A percentile compares a stretch with the other conserved stretches of the same genome.
These are phyloP conservation scores for Jatropha curcas DNA, from an alignment of 345 rosid species.

Conservation along the genomic window DNA sequence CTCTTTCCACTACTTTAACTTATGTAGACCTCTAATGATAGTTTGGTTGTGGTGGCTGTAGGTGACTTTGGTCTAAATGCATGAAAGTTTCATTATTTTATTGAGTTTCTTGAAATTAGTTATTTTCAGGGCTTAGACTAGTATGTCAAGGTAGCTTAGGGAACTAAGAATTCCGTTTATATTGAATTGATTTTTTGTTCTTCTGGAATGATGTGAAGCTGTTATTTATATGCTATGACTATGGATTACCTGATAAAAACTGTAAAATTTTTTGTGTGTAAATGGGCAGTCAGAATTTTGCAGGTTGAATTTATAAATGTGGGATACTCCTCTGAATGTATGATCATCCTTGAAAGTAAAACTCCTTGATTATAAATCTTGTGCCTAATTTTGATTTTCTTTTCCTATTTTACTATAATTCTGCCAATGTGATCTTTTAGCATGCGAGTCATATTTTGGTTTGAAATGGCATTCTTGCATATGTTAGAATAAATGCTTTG, in stretches of 20 bases:
- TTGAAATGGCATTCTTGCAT: conserved; percentile 8
- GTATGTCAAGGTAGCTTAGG: neutral
- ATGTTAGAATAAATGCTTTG: neutral
- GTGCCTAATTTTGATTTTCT: neutral
- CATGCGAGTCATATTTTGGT: neutral
- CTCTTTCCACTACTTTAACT: neutral
- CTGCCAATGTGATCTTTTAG: neutral
- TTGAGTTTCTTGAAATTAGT: neutral
- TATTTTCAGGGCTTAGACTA: neutral
- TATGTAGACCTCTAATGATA: neutral
- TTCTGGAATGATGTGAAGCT: neutral
- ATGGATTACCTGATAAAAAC: neutral
- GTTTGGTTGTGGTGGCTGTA: neutral
- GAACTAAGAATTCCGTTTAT: neutral
- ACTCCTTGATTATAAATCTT: neutral
- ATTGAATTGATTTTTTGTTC: neutral
- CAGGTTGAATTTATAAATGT: neutral
- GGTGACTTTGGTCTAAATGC: neutral
- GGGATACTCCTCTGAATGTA: too few species aligned
- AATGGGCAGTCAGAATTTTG: neutral
- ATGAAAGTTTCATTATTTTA: neutral
- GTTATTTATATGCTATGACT: neutral
- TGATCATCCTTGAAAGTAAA: neutral
- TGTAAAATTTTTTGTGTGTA: neutral
- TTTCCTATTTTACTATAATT: neutral